These are phyloP conservation scores for Boletellus ananas DNA, from an alignment of 768 basidiomycete genomes.

Conservation along the genomic window DNA sequence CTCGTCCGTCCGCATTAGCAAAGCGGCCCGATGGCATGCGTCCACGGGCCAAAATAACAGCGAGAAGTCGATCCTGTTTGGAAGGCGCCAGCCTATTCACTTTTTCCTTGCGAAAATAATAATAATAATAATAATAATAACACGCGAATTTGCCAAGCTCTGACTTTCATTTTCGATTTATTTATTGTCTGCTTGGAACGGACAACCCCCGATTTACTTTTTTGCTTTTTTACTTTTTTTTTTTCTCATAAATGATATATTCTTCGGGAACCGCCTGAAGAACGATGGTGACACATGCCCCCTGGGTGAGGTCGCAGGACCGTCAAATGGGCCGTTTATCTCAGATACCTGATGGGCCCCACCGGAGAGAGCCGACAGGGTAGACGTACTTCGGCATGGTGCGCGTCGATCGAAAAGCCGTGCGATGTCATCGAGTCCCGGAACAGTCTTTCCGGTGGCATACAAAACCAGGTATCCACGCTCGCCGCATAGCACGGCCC, in stretches of 20 bases:
- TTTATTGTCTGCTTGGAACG: neutral
- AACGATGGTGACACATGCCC: constrained; percentile 19
- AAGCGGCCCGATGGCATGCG: constrained; percentile 6
- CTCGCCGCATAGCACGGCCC: neutral
- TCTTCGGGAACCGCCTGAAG: neutral
- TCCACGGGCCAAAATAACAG: constrained; percentile 6
- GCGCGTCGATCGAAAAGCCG: constrained; percentile 22
- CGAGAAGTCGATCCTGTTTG: constrained; percentile 20
- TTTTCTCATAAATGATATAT: neutral
- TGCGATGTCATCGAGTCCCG: constrained; percentile 17
- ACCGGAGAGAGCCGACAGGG: constrained; percentile 14
- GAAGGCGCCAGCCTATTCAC: constrained; percentile 19
- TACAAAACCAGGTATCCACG: no score
- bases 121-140: neutral
- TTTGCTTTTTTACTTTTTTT: neutral
- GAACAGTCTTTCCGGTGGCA: constrained; percentile 2
- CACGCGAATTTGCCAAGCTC: neutral
- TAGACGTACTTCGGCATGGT: neutral
- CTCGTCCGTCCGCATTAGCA: constrained; percentile 5
- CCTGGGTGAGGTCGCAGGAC: constrained; percentile 24
- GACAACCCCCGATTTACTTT: neutral
- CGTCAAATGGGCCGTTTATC: constrained; percentile 23
- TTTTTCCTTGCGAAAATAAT: constrained; percentile 15
- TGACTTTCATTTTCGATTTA: constrained; percentile 4
- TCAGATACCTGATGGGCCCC: constrained; percentile 12